Base-by-base conservation (phyloP, 2,329 filamentous ascomycete genomes). In the Aureobasidium namibiae region DNA sequence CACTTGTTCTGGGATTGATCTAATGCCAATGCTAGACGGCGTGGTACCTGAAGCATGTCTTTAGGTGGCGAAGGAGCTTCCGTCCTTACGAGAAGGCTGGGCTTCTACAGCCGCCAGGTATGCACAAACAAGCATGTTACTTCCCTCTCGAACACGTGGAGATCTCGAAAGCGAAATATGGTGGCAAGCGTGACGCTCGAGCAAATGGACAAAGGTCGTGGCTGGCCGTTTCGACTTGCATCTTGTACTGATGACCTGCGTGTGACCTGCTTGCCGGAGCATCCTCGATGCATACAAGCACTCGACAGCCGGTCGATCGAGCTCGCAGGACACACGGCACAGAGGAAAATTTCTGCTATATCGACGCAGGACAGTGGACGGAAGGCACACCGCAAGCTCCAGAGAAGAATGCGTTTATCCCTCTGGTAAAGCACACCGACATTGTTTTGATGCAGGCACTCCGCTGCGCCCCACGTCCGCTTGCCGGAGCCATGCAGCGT, bases 241-340 rank as follows among this genome's bases (percentile, higher is more conserved):
- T 62, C n/a, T n/a, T n/a, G n/a, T n/a, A 62, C 36, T 59, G 26
- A 29, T 59, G 44, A 46, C 50, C 53, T 64, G 63, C 61, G 61
- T 62, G 62, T 65, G 61, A 60, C 61, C 59, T 57, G 56, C 42
- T 33, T 41, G 39, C 50, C 38, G 24, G 50, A 54, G 10, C 29
- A 16, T 34, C 18, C 26, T 33, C 52, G 31, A 56, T 45, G 39
- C 52, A 53, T 53, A 34, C 49, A 45, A 56, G 52, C 29, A n/a
- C 21, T 23, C 13, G 9, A 29, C 49, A 29, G 24, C 49, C 21
- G 39, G 6, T 9, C 10, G 39, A 44, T 44, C 52, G 38, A 34
- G 11, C 13, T 42, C 29, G 26, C 26, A 41, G 36, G 21, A 18
- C 21, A 9, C 18, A 14, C 49, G 34, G 49, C 49, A 53, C 16